Conservation (phyloP, 805 yeast species). For the Teunomyces kruisii region DNA sequence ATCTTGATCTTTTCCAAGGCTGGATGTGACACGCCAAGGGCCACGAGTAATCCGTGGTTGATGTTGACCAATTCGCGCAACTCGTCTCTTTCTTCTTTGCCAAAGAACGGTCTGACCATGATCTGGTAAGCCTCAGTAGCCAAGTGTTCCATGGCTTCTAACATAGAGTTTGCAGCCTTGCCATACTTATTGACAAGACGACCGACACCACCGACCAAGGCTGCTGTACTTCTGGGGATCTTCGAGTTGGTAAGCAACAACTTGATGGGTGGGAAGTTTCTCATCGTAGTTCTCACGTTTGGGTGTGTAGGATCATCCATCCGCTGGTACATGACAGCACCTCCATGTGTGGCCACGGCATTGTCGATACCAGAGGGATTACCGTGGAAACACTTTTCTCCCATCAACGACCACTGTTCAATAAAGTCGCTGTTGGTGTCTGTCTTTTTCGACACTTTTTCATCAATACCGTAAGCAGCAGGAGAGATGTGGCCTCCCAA, state of each 20-base stretch:
- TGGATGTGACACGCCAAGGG: slow-evolving; percentile 93
- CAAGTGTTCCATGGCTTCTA: slow-evolving; percentile 75
- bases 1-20: slow-evolving; percentile 73
- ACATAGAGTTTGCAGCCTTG: slow-evolving; percentile 51
- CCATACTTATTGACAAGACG: slow-evolving; percentile 54
- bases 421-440: slow-evolving; percentile 49
- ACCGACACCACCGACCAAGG: slow-evolving; percentile 75
- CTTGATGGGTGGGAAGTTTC: slow-evolving; percentile 70
- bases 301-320: slow-evolving; percentile 50
- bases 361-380: slow-evolving; percentile 97
- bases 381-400: slow-evolving; percentile 94
- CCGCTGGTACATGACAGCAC: slow-evolving; percentile 89
- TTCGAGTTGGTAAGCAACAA: slow-evolving; percentile 80
- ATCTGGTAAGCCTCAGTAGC: slow-evolving; percentile 71
- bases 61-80: slow-evolving; percentile 67
- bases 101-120: slow-evolving; percentile 54
- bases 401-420: slow-evolving; percentile 86
- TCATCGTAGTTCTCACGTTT: slow-evolving; percentile 64
- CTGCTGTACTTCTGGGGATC: slow-evolving; percentile 86
- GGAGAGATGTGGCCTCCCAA: slow-evolving; percentile 53
- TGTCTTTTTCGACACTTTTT: slow-evolving; percentile 29
- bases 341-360: slow-evolving; percentile 94
- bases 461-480: slow-evolving; percentile 35
- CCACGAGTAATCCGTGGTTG: slow-evolving; percentile 83
- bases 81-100: slow-evolving; percentile 31